Evolutionary conservation across 2,329 filamentous ascomycete genomes (phyloP).

Genomic region (Ceratocystis colombiana): DNA sequence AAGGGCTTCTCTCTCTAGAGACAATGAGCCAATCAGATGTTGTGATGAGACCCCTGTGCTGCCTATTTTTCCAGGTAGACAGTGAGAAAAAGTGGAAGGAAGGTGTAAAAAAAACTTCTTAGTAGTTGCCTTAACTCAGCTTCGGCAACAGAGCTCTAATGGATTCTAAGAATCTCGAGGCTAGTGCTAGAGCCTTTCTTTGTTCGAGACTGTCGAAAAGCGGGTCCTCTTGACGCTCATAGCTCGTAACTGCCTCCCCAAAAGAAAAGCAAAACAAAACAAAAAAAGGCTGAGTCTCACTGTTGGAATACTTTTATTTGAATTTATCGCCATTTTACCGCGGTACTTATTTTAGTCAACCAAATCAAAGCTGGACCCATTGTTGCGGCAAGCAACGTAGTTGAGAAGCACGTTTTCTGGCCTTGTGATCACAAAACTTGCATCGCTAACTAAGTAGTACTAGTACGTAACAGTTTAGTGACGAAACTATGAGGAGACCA

Average conservation of each 20-base stretch:
- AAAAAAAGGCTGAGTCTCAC: background rate
- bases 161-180: background rate
- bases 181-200: constrained; percentile 5
- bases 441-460: constrained; percentile 4
- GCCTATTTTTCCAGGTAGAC: background rate
- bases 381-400: background rate
- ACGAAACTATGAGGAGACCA: background rate
- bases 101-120: background rate
- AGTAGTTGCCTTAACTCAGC: background rate
- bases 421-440: constrained; percentile 11
- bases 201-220: constrained; percentile 3
- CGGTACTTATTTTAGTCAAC: background rate
- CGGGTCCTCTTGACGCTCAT: background rate
- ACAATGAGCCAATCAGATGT: background rate
- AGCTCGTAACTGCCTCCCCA: background rate
- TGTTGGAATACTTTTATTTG: background rate
- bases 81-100: background rate
- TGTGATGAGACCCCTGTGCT: background rate
- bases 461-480: constrained; percentile 14
- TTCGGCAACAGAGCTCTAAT: constrained; percentile 7
- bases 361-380: background rate
- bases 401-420: constrained; percentile 13
- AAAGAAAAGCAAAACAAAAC: no score
- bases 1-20: background rate
- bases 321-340: constrained; percentile 9